Percentiles rank a stretch among this genome's conserved stretches.
Conservation (phyloP, 805 yeast genomes). For the Kodamaea lidongshanica region DNA sequence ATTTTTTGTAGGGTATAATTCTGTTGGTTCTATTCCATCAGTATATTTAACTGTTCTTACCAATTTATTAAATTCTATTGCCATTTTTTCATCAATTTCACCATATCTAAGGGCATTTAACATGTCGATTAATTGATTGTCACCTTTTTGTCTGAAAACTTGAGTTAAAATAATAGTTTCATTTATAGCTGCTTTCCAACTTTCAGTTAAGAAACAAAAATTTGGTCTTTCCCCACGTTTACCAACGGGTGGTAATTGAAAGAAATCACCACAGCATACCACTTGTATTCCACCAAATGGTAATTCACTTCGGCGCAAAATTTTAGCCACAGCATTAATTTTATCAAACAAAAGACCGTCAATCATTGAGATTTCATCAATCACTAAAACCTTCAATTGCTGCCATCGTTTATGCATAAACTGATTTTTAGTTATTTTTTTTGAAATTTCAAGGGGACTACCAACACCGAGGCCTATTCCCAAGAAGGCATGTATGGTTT, state of each 20-base stretch:
- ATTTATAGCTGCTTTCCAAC: constrained; percentile 62
- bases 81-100: constrained; percentile 44
- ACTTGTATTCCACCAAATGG: constrained; percentile 96
- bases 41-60: constrained; percentile 51
- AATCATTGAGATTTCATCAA: constrained; percentile 95
- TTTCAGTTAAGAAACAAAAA: constrained; percentile 69
- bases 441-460: constrained; percentile 38
- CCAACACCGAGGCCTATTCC: constrained; percentile 79
- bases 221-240: constrained; percentile 22
- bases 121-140: constrained; percentile 65
- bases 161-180: constrained; percentile 65
- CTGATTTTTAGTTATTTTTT: constrained; percentile 43
- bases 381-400: constrained; percentile 59
- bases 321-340: constrained; percentile 62
- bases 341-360: constrained; percentile 74
- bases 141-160: constrained; percentile 88
- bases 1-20: constrained; percentile 74
- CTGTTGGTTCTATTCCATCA: constrained; percentile 86
- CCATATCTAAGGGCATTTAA: constrained; percentile 80
- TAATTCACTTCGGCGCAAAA: constrained; percentile 38
- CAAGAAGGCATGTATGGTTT: constrained; percentile 77
- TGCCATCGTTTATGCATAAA: constrained; percentile 54
- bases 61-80: constrained; percentile 44
- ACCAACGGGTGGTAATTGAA: constrained; percentile 87
- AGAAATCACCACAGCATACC: constrained; percentile 90